phyloP scores from a whole-genome alignment of 164 flowering plant species.

The Houttuynia cordata region DNA sequence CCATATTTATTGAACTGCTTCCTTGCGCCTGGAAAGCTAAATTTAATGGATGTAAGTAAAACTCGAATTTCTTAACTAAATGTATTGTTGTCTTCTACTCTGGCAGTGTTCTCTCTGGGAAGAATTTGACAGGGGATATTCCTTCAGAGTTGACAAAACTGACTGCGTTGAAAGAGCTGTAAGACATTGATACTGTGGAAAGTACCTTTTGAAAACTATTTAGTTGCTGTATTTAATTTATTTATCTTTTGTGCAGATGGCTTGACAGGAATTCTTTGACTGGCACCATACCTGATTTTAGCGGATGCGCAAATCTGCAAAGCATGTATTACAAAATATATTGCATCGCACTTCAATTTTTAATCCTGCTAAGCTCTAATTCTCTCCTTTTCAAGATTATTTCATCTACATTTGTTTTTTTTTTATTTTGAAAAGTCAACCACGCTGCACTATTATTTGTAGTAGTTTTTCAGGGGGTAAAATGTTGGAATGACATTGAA shows the following conservation, averaged over 20 bases:
- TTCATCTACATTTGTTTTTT: not conserved
- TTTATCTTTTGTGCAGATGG: not conserved
- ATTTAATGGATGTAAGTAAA: no score
- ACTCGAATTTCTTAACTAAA: not conserved
- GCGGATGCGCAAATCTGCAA: constrained; percentile 16
- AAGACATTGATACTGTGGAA: constrained; percentile 15
- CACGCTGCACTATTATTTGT: no score
- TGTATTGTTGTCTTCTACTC: not conserved
- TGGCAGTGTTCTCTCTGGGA: constrained; percentile 54
- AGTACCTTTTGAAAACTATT: not conserved
- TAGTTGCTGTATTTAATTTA: constrained; percentile 1
- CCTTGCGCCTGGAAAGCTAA: no score
- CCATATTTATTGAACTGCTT: not conserved
- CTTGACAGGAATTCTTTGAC: constrained; percentile 40
- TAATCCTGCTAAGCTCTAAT: not conserved
- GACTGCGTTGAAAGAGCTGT: constrained; percentile 70
- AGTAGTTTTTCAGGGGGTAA: no score
- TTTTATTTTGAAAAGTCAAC: no score
- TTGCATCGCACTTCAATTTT: no score
- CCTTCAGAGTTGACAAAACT: constrained; percentile 60
- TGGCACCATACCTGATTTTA: constrained; percentile 1
- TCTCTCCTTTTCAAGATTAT: not conserved
- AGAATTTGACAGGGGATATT: constrained; percentile 75
- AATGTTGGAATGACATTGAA: no score
- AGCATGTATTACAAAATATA: constrained; percentile 37